Evolutionary conservation across 768 basidiomycete genomes (phyloP).

Genomic region (Tulasnella sp.): DNA sequence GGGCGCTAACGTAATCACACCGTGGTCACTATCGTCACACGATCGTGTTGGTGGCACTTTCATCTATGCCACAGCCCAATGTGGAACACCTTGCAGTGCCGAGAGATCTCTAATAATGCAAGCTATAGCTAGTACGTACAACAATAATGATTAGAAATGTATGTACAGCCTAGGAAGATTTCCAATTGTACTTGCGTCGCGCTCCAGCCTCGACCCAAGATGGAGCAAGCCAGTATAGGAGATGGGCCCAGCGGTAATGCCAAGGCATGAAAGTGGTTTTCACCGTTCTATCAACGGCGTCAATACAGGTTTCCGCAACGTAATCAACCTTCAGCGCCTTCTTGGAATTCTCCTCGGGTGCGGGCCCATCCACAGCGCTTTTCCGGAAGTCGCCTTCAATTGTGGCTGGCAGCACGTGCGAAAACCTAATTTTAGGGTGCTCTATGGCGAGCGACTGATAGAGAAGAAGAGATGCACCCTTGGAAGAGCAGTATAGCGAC

Average conservation of each 20-base stretch:
- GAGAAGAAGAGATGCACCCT: slow-evolving; percentile 70
- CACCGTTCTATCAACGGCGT: slow-evolving; percentile 55
- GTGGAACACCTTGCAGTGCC: background rate
- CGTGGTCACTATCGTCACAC: background rate
- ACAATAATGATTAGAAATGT: background rate
- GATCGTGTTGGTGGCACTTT: background rate
- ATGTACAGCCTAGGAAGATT: background rate
- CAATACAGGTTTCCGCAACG: slow-evolving; percentile 58
- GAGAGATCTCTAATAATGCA: background rate
- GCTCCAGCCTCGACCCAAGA: slow-evolving; percentile 54
- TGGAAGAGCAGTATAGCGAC: slow-evolving; percentile 76
- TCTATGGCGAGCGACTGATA: slow-evolving; percentile 79
- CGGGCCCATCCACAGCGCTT: slow-evolving; percentile 64
- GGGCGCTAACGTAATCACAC: background rate
- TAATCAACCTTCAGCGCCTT: slow-evolving; percentile 47
- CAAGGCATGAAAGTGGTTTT: slow-evolving; percentile 57
- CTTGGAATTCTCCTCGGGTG: slow-evolving; percentile 40
- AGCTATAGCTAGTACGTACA: background rate
- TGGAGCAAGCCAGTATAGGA: slow-evolving; percentile 65
- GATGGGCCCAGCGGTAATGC: slow-evolving; percentile 44
- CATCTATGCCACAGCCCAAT: background rate
- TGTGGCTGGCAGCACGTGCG: slow-evolving; percentile 60
- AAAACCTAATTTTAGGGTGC: slow-evolving; percentile 63
- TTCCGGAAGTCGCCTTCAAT: slow-evolving; percentile 61
- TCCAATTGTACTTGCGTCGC: slow-evolving; percentile 61